A percentile compares a stretch with the other conserved stretches of the same genome.
Conservation (phyloP, 768 basidiomycete species). For the Russula abietina region DNA sequence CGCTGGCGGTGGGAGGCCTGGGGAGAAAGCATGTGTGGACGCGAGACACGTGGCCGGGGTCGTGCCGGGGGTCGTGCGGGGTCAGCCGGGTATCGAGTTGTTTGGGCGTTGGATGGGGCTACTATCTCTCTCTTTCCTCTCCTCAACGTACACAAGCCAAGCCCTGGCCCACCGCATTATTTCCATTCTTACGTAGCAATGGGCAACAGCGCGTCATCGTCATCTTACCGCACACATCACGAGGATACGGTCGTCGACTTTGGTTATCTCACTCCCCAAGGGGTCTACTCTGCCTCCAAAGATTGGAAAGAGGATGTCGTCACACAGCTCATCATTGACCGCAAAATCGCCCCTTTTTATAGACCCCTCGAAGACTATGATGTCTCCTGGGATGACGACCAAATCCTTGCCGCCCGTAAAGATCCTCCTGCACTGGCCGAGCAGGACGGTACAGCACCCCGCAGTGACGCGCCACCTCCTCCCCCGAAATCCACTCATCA, state of each 20-base stretch:
- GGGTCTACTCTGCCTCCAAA: slow-evolving; percentile 73
- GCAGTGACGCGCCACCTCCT: slow-evolving; percentile 38
- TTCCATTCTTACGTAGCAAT: slow-evolving; percentile 36
- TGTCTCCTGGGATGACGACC: slow-evolving; percentile 82
- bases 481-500: slow-evolving; percentile 37
- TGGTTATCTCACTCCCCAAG: slow-evolving; percentile 74
- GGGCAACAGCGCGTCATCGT: slow-evolving; percentile 80
- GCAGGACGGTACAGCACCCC: slow-evolving; percentile 36
- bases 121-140: background rate
- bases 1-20: slow-evolving; percentile 16
- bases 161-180: background rate
- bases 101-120: too few species aligned
- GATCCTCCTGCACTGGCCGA: slow-evolving; percentile 47
- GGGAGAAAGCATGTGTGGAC: slow-evolving; percentile 11
- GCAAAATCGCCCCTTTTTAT: slow-evolving; percentile 92
- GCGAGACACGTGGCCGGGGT: background rate
- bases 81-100: background rate
- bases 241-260: slow-evolving; percentile 85
- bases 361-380: slow-evolving; percentile 92
- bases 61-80: background rate
- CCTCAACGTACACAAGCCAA: background rate
- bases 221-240: slow-evolving; percentile 65
- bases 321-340: slow-evolving; percentile 79
- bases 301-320: slow-evolving; percentile 91
- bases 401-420: slow-evolving; percentile 76